Conservation (phyloP, 495 filamentous ascomycete genomes). For the Aspergillus nanangensis region DNA sequence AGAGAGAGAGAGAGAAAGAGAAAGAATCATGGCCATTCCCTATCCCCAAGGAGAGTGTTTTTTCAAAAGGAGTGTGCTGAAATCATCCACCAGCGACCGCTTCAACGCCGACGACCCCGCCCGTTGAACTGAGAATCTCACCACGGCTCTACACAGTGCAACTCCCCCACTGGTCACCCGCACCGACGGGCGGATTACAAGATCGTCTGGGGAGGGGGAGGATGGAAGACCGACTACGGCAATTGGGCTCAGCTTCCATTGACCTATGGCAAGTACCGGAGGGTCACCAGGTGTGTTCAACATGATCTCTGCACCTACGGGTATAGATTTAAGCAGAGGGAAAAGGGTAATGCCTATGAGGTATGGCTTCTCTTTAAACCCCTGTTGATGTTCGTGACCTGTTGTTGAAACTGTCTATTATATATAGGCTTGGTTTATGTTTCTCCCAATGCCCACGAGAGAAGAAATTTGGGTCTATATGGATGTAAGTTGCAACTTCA, state of each 20-base stretch:
- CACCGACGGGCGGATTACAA: conserved; percentile 3
- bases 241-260: background rate
- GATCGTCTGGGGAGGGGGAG: background rate
- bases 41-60: conserved; percentile 7
- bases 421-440: too few relatives aligned
- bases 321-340: conserved; percentile 1
- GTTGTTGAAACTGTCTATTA: too few relatives aligned
- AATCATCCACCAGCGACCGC: background rate
- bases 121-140: too few relatives aligned
- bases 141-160: background rate
- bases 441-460: conserved; percentile 4
- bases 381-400: too few relatives aligned
- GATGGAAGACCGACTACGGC: background rate
- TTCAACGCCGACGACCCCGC: conserved; percentile 1
- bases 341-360: conserved; percentile 2
- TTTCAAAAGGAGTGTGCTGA: conserved; percentile 2
- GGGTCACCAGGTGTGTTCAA: background rate
- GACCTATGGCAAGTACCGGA: background rate
- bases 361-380: too few relatives aligned
- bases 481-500: too few relatives aligned
- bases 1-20: too few relatives aligned
- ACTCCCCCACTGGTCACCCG: background rate
- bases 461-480: background rate
- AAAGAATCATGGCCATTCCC: conserved; percentile 4
- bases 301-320: conserved; percentile 3